Evolutionary conservation across 2,329 filamentous ascomycete genomes (phyloP), one percentile per base, ranked within the genome.

Genomic region (Sporothrix curviconia): DNA sequence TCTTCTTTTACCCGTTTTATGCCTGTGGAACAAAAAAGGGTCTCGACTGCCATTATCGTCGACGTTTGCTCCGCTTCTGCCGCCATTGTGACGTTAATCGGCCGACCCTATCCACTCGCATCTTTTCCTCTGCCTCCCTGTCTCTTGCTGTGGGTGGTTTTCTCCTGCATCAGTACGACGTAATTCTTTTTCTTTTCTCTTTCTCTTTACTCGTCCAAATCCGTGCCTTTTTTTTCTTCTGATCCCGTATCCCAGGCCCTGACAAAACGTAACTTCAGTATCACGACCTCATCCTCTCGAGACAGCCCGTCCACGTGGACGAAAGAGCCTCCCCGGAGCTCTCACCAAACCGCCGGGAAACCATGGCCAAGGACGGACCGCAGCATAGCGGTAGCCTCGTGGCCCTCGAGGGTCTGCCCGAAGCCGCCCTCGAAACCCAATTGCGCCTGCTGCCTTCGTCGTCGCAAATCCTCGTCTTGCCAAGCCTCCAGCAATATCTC

Each of bases 371-470:
- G 25, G 53, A 52, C 40, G n/a, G 15, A 15, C 19, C 32, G 17
- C 30, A n/a, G 28, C 28, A 30, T n/a, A 25, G 72, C 57, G 81
- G 82, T 47, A 79, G 75, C 65, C 69, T 86, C 55, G 74, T 86
- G 54, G 81, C 82, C 60, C 77, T 86, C 57, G 83, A 86, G 65
- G 83, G 83, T 6, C 40, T 61, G 8, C 74, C 80, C 32, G 64
- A 69, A 24, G 77, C 83, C 46, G 70, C 74, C 30, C 73, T 86
- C 30, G 76, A 78, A 24, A 84, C 80, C 3, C 83, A 86, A 63
- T 70, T 86, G 39, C 77, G 77, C 47, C 74, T 86, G 3, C 75
- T 86, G 11, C 83, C 83, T 8, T 75, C 74, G 3, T 85, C 81
- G 1, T 69, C 78, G 0, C 78, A 84, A 57, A 77, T 86, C 37